A percentile compares a stretch with the other conserved stretches of the same genome.
Evolutionary conservation across 2,329 filamentous ascomycete species (phyloP).

Genomic region (Bipolaris victoriae): DNA sequence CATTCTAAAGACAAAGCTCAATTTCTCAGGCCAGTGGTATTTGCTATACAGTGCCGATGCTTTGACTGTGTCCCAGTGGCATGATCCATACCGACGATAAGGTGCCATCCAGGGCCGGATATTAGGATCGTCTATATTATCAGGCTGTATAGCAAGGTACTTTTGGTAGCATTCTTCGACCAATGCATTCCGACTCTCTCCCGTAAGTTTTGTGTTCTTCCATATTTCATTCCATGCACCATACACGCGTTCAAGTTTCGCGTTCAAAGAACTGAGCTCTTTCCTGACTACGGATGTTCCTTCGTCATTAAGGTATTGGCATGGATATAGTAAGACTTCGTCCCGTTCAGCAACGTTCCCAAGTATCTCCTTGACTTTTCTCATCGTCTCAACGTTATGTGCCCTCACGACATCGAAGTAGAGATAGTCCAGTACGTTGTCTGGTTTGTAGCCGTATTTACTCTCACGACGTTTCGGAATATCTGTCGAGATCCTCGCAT

Average conservation of each 20-base stretch:
- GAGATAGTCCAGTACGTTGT: constrained; percentile 68
- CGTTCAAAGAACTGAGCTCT: constrained; percentile 16
- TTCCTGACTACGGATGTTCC: constrained; percentile 7
- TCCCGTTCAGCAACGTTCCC: constrained; percentile 31
- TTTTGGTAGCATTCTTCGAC: constrained; percentile 27
- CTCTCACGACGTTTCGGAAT: constrained; percentile 25
- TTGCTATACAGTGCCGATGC: constrained; percentile 52
- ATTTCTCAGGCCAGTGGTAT: constrained; percentile 23
- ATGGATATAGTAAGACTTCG: constrained; percentile 24
- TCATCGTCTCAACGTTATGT: constrained; percentile 43
- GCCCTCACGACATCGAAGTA: constrained; percentile 61
- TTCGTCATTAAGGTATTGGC: constrained; percentile 1
- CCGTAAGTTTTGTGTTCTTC: constrained; percentile 2
- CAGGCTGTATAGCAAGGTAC: constrained; percentile 32
- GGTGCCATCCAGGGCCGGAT: constrained; percentile 22
- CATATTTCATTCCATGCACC: constrained; percentile 19
- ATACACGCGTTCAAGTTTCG: not conserved
- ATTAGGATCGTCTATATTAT: constrained; percentile 12
- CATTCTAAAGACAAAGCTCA: constrained; percentile 47
- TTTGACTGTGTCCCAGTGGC: constrained; percentile 54
- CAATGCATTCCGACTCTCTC: constrained; percentile 17
- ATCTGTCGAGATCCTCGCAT: constrained; percentile 21
- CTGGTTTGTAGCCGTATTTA: constrained; percentile 26
- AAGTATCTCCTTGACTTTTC: constrained; percentile 33
- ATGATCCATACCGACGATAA: constrained; percentile 18